phyloP scores from a whole-genome alignment of 345 rosid species.

The Ailanthus altissimus region DNA sequence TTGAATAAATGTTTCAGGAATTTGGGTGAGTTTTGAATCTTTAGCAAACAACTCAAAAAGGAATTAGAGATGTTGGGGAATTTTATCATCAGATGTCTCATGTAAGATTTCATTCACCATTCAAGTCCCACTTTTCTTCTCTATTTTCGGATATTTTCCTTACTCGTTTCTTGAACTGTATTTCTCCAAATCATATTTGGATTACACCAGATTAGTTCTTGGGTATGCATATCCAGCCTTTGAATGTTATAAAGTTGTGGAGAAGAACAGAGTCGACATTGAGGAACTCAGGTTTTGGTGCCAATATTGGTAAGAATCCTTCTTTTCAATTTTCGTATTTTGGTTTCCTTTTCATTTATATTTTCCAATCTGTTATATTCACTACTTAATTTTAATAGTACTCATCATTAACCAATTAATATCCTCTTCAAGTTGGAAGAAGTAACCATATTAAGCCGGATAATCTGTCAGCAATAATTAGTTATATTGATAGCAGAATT shows the following conservation, averaged over 20 bases:
- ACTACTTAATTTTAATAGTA: too few species aligned
- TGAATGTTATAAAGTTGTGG: constrained; percentile 80
- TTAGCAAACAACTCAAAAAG: neutral
- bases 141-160: neutral
- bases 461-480: too few species aligned
- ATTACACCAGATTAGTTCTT: constrained; percentile 56
- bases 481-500: too few species aligned
- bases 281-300: constrained; percentile 95
- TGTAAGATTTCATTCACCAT: constrained; percentile 42
- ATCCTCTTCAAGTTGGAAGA: too few species aligned
- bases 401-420: too few species aligned
- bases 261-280: constrained; percentile 74
- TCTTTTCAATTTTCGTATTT: neutral
- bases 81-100: constrained; percentile 53
- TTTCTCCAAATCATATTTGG: neutral
- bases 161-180: neutral
- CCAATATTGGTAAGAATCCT: constrained; percentile 72
- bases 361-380: too few species aligned
- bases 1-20: constrained; percentile 27
- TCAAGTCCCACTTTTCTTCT: neutral
- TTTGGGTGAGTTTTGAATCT: constrained; percentile 9
- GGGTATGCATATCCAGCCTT: constrained; percentile 96
- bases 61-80: constrained; percentile 69
- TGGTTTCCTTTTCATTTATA: neutral
- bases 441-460: too few species aligned